Evolutionary conservation across 176 grass and related monocot species (phyloP), one percentile per base, ranked within the genome.

Genomic region (Carex scoparia): DNA sequence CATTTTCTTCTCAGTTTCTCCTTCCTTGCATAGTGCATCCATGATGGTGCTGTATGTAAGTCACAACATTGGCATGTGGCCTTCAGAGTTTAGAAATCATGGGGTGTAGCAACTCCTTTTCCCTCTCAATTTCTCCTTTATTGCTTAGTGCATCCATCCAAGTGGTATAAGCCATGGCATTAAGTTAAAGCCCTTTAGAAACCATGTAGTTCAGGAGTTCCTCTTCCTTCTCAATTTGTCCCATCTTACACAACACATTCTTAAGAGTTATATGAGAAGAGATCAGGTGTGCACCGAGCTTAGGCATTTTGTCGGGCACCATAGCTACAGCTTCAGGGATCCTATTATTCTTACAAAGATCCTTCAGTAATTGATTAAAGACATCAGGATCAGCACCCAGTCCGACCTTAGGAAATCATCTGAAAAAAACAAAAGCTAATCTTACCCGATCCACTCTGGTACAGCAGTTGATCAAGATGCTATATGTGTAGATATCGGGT

Each of bases 251-350:
- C 8, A 68, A 30, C 9, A 32, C 11, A 15, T 68, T 35, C 1
- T 38, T 38, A 15, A 68, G 11, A 37, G 42, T 74, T 74, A 51
- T 74, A 74, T 8, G 70, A 74, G 40, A 51, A 0, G 0, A 49
- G 7, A 51, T 74, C 1, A 27, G 42, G 70, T 49, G 42, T 23
- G 66, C 33, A 51, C 70, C 38, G 3, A 74, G 3, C 70, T 49
- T 74, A 2, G 42, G 70, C 70, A 51, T 74, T 74, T 51, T 51
- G n/a, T 74, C 70, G n/a, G 51, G 44, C 70, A 74, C 70, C 16
- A 51, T 74, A 51, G 18, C 7, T 74, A 42, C 44, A 12, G 42
- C 40, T 44, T 74, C 70, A 74, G 0, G 4, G 44, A 74, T 74
- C 42, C 44, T 74, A 51, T 51, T 5, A 19, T 49, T 0, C 0